These are phyloP conservation scores for Talaromyces adpressus DNA, from an alignment of 495 filamentous ascomycete species.

Conservation along the genomic window DNA sequence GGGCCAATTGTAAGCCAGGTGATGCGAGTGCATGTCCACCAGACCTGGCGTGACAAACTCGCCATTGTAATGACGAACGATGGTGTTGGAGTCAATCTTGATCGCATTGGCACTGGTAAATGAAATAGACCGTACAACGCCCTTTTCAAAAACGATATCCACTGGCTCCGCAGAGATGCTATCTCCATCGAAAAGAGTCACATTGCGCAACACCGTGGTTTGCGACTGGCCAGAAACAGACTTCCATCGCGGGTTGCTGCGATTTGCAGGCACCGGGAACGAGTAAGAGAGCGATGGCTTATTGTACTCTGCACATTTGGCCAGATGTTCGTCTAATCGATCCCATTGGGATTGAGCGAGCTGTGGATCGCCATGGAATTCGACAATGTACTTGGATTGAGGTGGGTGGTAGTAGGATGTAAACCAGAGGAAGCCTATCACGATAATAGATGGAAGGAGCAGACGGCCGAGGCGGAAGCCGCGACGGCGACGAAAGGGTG, in stretches of 20 bases:
- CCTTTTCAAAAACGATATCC: slow-evolving; percentile 6
- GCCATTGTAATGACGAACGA: slow-evolving; percentile 24
- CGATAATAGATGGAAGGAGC: slow-evolving; percentile 2
- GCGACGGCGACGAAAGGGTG: not conserved
- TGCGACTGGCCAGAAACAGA: slow-evolving; percentile 4
- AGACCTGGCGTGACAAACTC: slow-evolving; percentile 55
- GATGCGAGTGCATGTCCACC: slow-evolving; percentile 62
- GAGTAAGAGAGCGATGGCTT: not conserved
- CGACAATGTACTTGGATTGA: slow-evolving; percentile 6
- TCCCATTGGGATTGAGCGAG: slow-evolving; percentile 6
- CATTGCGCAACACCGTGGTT: slow-evolving; percentile 6
- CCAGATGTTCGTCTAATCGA: slow-evolving; percentile 1
- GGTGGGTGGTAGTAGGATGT: slow-evolving; percentile 4
- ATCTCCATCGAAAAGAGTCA: slow-evolving; percentile 10
- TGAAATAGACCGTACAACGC: slow-evolving; percentile 8
- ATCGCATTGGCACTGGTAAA: not conserved
- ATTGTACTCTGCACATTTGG: not conserved
- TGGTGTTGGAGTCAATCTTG: slow-evolving; percentile 1
- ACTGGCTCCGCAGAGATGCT: not conserved
- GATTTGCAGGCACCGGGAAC: not conserved
- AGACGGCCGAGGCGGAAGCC: not conserved
- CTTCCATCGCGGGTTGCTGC: slow-evolving; percentile 11
- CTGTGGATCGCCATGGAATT: slow-evolving; percentile 6
- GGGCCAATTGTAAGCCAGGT: slow-evolving; percentile 14
- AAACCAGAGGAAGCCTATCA: slow-evolving; percentile 6